Percentiles rank a stretch among this genome's conserved stretches.
Conservation (phyloP, 441 rosid genomes). For the Populus hybrid region DNA sequence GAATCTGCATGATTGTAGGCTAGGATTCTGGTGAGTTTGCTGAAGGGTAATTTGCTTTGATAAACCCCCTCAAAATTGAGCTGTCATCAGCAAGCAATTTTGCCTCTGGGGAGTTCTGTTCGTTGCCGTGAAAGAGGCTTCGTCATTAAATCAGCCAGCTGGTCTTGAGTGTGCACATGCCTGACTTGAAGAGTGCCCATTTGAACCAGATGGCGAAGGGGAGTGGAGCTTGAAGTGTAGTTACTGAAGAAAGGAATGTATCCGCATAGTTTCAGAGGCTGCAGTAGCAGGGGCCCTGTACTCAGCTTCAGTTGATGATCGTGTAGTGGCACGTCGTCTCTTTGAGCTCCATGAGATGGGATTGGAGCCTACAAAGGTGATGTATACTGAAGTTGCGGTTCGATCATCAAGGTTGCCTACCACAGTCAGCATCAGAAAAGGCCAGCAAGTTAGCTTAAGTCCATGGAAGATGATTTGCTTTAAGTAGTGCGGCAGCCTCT, state of each 20-base stretch:
- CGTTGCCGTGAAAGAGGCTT: too few relatives aligned
- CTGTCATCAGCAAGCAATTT: too few relatives aligned
- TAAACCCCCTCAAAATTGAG: too few relatives aligned
- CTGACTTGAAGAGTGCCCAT: too few relatives aligned
- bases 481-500: not conserved
- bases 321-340: not conserved
- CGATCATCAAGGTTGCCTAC: not conserved
- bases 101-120: too few relatives aligned
- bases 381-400: not conserved
- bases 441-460: not conserved
- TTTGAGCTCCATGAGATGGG: not conserved
- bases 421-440: not conserved
- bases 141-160: too few relatives aligned
- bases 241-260: not conserved
- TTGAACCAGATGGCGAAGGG: not conserved
- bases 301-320: not conserved
- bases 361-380: not conserved
- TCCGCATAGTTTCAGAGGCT: not conserved
- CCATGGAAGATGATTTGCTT: not conserved
- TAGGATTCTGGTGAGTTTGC: too few relatives aligned
- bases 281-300: not conserved
- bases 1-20: too few relatives aligned
- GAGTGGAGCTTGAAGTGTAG: not conserved
- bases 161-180: too few relatives aligned
- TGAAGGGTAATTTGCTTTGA: too few relatives aligned